Base-by-base conservation (phyloP, 345 rosid genomes). In the Capsella bursapastoris region DNA sequence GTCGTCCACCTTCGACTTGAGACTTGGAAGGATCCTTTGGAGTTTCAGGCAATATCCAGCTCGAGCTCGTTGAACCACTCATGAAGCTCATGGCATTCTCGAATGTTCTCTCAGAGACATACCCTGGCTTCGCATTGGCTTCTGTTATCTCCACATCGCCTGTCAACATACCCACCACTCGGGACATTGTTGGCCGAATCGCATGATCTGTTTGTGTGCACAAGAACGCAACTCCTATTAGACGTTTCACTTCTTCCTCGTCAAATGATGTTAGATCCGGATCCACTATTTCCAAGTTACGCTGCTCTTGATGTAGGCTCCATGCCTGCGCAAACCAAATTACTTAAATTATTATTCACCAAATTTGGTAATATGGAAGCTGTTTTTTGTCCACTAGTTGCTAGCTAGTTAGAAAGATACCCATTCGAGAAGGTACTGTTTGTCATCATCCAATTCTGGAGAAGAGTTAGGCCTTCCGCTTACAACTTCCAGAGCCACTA, bases 351-450 rank as follows among this genome's bases (percentile, higher is more conserved):
- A 43, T 43, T 27, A 62, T 62, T 41, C 51, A 12, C 37, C 51
- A 43, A 62, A 55, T 5, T 0, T 28, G 9, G 15, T 27, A 55
- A 47, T 1, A 12, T 0, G 10, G 3, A 50, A 9, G 16, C 16
- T 53, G 16, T 53, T 6, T 53, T 22, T 28, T 50, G 16, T 13
- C 35, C 6, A 6, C 10, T 38, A 44, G 25, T 22, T 22, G 25
- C 25, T 22, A 22, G 25, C 25, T 22, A 22, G 15, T 49, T 16
- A 25, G 35, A 1, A 28, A 12, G 8, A 55, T 25, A 88, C 96
- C 97, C 88, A 89, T 77, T 85, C 88, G 13, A 91, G 91, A 81
- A 89, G 92, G 79, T 86, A 91, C 6, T 79, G 70, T 65, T 81
- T 82, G 8, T 87, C 88, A 0, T 80, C 80, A 22, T 82, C 85